These are phyloP conservation scores for Crucihimalaya himalaica DNA, from an alignment of 345 rosid species.

Conservation along the genomic window DNA sequence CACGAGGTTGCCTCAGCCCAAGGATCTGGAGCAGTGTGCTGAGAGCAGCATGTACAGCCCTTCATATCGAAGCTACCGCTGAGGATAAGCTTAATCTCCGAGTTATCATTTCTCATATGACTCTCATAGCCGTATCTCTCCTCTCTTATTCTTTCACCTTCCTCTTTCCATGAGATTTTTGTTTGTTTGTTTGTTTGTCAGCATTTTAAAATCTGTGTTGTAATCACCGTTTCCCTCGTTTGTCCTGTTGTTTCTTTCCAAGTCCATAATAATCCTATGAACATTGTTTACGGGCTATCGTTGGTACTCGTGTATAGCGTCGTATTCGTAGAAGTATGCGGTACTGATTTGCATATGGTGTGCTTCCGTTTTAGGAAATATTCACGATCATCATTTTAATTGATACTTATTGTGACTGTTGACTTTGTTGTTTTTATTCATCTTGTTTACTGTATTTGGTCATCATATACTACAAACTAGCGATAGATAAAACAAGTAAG, in stretches of 20 bases:
- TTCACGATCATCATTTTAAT: neutral
- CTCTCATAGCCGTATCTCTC: neutral
- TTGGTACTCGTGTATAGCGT: neutral
- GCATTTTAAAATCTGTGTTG: conserved; percentile 9
- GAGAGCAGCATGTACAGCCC: conserved; percentile 99
- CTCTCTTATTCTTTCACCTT: conserved; percentile 23
- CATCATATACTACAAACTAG: neutral
- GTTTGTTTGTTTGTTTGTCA: neutral
- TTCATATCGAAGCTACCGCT: conserved; percentile 68
- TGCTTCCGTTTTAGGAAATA: neutral
- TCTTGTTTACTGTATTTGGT: neutral
- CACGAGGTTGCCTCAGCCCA: conserved; percentile 81
- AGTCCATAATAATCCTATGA: neutral
- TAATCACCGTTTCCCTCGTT: conserved; percentile 18
- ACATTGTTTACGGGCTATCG: neutral
- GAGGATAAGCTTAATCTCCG: conserved; percentile 22
- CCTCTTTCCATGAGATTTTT: conserved; percentile 12
- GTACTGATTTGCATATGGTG: neutral
- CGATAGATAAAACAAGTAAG: neutral
- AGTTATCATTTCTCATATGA: neutral
- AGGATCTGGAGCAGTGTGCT: conserved; percentile 69
- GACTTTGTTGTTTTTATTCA: neutral
- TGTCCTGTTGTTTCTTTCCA: neutral
- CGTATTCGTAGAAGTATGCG: neutral
- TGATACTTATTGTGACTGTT: neutral